phyloP scores from a whole-genome alignment of 2,329 filamentous ascomycete genomes.

The Alternaria arborescens region DNA sequence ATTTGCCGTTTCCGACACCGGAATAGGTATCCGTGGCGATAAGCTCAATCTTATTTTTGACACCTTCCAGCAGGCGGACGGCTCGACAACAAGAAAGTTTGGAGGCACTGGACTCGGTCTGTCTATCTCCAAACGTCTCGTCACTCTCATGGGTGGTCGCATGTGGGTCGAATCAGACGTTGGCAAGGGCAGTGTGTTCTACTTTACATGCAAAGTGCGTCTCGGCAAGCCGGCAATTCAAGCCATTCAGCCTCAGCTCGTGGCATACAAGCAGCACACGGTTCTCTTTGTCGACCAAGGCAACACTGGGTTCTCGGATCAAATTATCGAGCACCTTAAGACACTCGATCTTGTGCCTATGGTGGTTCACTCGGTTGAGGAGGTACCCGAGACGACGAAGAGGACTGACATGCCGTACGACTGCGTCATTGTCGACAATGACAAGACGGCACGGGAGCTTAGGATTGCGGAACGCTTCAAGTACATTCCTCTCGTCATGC shows the following conservation, averaged over 20 bases:
- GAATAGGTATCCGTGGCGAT: constrained; percentile 94
- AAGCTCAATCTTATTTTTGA: constrained; percentile 98
- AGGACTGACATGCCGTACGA: constrained; percentile 74
- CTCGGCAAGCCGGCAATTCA: constrained; percentile 80
- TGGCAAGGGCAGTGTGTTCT: constrained; percentile 91
- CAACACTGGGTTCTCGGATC: constrained; percentile 76
- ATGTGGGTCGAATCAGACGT: constrained; percentile 96
- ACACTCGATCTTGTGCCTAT: constrained; percentile 81
- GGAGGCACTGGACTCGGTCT: constrained; percentile 92
- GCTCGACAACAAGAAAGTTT: constrained; percentile 94
- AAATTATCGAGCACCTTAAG: constrained; percentile 80
- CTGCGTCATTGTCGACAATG: constrained; percentile 94
- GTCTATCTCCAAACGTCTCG: constrained; percentile 93
- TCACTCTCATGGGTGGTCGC: constrained; percentile 95
- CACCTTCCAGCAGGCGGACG: constrained; percentile 98
- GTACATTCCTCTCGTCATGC: constrained; percentile 92
- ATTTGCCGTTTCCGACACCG: constrained; percentile 94
- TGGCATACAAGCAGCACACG: constrained; percentile 90
- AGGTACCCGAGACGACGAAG: constrained; percentile 66
- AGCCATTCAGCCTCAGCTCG: constrained; percentile 81
- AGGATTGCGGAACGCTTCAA: constrained; percentile 94
- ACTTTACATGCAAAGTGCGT: constrained; percentile 92
- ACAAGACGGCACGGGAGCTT: constrained; percentile 85
- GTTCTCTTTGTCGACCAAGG: constrained; percentile 96
- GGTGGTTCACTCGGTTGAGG: constrained; percentile 79